Conservation (phyloP, 73 alveolate species). For the Tetrahymena thermophila region DNA sequence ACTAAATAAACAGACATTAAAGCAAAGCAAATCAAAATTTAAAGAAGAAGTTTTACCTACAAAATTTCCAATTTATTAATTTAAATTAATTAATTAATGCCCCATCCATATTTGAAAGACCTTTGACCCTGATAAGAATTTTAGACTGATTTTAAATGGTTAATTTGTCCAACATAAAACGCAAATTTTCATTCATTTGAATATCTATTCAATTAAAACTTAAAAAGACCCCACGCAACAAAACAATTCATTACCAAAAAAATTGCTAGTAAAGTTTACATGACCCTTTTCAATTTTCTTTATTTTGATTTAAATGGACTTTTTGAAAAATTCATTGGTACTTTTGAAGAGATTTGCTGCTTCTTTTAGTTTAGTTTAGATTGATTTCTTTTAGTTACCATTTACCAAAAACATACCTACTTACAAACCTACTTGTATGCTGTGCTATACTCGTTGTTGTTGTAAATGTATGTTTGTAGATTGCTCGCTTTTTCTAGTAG, state of each 20-base stretch:
- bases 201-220: not conserved
- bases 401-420: not conserved
- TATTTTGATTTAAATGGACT: not conserved
- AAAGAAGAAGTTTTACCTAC: not conserved
- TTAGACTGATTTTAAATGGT: not conserved
- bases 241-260: not conserved
- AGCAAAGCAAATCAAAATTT: not conserved
- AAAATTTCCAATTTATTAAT: not conserved
- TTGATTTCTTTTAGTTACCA: not conserved
- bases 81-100: not conserved
- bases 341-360: conserved; percentile 1
- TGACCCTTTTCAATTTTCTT: not conserved
- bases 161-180: not conserved
- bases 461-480: not conserved
- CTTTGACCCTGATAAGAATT: not conserved
- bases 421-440: conserved; percentile 1
- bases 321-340: not conserved
- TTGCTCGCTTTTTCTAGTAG: not conserved
- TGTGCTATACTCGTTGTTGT: not conserved
- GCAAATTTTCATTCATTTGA: not conserved
- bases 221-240: not conserved
- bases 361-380: not conserved
- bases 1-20: not conserved
- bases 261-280: not conserved
- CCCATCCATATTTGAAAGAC: not conserved